phyloP scores from a whole-genome alignment of 805 yeast genomes.

The Wickerhamiella slavikovae region DNA sequence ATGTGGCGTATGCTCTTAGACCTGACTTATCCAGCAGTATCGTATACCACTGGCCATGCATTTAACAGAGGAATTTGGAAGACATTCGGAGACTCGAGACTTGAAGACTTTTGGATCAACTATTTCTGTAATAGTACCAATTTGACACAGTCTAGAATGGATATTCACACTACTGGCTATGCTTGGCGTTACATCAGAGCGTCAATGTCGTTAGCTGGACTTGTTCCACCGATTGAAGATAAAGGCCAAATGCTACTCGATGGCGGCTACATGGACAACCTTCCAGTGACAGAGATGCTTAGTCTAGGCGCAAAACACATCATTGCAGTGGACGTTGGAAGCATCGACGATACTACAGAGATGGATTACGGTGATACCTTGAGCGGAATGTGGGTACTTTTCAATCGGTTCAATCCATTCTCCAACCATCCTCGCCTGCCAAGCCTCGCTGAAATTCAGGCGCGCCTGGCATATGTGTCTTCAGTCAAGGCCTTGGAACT shows the following conservation, averaged over 20 bases:
- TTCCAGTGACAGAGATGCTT: constrained; percentile 86
- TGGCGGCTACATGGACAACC: constrained; percentile 89
- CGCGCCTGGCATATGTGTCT: constrained; percentile 82
- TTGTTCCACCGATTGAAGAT: constrained; percentile 66
- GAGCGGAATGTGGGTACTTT: constrained; percentile 77
- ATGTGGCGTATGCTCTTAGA: constrained; percentile 72
- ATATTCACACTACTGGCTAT: constrained; percentile 75
- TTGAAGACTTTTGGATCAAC: constrained; percentile 89
- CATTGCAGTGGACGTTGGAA: constrained; percentile 90
- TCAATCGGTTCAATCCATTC: constrained; percentile 79
- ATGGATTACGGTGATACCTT: constrained; percentile 83
- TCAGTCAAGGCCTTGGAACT: constrained; percentile 81
- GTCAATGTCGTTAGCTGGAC: constrained; percentile 88
- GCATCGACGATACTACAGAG: constrained; percentile 78
- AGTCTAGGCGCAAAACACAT: constrained; percentile 62
- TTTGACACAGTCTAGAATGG: constrained; percentile 88
- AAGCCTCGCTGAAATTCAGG: constrained; percentile 84
- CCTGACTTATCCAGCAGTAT: constrained; percentile 79
- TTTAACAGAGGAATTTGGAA: constrained; percentile 97
- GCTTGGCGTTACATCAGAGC: constrained; percentile 94
- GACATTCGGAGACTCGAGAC: constrained; percentile 73
- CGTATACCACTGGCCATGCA: constrained; percentile 93
- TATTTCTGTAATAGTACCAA: constrained; percentile 85
- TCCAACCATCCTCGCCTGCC: constrained; percentile 77
- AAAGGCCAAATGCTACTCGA: constrained; percentile 85